phyloP scores from a whole-genome alignment of 2,329 filamentous ascomycete species.

The Thelonectria discophora region DNA sequence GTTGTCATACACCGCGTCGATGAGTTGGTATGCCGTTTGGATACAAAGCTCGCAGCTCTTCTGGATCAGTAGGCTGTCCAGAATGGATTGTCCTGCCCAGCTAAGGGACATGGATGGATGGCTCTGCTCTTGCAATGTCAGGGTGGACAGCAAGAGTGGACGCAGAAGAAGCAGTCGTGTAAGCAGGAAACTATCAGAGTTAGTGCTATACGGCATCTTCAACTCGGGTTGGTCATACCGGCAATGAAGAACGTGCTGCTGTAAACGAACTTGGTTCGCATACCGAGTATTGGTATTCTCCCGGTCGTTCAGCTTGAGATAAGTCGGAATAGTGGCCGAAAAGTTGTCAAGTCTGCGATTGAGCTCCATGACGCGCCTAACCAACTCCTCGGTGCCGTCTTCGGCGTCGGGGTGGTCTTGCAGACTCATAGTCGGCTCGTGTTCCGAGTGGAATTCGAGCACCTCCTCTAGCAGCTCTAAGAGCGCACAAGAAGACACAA shows the following conservation, averaged over 20 bases:
- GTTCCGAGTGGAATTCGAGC: slow-evolving; percentile 1
- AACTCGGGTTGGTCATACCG: background rate
- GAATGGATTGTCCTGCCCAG: background rate
- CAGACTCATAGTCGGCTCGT: background rate
- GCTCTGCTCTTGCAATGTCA: background rate
- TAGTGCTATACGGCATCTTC: background rate
- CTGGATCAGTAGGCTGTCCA: background rate
- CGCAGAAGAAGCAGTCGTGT: slow-evolving; percentile 3
- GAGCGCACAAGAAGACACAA: slow-evolving; percentile 1
- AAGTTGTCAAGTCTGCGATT: slow-evolving; percentile 6
- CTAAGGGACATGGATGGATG: background rate
- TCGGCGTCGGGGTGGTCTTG: background rate
- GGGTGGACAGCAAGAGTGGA: slow-evolving; percentile 1
- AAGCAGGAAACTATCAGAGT: background rate
- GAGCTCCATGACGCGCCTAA: slow-evolving; percentile 4
- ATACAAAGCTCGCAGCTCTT: slow-evolving; percentile 4
- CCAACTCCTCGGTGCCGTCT: background rate
- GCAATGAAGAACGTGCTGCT: slow-evolving; percentile 3
- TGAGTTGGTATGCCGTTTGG: slow-evolving; percentile 4
- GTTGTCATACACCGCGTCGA: background rate
- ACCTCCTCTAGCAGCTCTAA: slow-evolving; percentile 20
- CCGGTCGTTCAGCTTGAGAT: background rate
- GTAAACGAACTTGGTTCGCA: background rate
- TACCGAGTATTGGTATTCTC: background rate
- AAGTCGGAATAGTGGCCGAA: background rate